Conservation (phyloP, 306 rosid genomes). For the Corylus heterophylla region DNA sequence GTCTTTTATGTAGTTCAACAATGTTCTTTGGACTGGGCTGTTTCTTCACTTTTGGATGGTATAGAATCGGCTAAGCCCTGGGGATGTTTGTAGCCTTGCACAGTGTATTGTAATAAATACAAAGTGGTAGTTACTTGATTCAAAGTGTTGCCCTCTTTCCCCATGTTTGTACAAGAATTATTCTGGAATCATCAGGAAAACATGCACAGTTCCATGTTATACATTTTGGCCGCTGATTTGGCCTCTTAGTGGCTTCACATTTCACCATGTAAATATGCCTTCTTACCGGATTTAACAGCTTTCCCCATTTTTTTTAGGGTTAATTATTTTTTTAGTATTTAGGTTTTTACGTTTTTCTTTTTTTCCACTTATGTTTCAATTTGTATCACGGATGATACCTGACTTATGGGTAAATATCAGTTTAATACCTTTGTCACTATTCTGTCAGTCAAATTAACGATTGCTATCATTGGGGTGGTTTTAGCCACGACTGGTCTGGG, state of each 20-base stretch:
- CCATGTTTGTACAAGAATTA: neutral
- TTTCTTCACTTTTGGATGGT: constrained; percentile 18
- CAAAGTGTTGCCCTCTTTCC: constrained; percentile 13
- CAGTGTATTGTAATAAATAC: neutral
- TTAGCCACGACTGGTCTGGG: no score
- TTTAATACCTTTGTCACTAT: no score
- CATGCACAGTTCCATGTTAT: constrained; percentile 4
- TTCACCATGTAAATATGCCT: neutral
- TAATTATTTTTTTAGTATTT: no score
- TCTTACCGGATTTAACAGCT: neutral
- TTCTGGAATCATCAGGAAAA: neutral
- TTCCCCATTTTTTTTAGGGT: neutral
- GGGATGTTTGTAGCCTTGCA: neutral
- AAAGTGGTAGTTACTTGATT: neutral
- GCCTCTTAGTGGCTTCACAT: constrained; percentile 7
- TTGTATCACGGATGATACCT: no score
- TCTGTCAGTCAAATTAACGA: no score
- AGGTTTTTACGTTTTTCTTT: neutral
- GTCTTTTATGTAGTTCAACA: constrained; percentile 21
- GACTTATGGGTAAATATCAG: no score
- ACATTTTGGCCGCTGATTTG: constrained; percentile 5
- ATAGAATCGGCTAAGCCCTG: constrained; percentile 10
- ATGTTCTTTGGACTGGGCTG: constrained; percentile 15
- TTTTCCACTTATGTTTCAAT: no score
- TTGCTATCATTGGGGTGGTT: no score